Evolutionary conservation across 2,329 filamentous ascomycete genomes (phyloP).

Genomic region (Ophiostoma ulmi): DNA sequence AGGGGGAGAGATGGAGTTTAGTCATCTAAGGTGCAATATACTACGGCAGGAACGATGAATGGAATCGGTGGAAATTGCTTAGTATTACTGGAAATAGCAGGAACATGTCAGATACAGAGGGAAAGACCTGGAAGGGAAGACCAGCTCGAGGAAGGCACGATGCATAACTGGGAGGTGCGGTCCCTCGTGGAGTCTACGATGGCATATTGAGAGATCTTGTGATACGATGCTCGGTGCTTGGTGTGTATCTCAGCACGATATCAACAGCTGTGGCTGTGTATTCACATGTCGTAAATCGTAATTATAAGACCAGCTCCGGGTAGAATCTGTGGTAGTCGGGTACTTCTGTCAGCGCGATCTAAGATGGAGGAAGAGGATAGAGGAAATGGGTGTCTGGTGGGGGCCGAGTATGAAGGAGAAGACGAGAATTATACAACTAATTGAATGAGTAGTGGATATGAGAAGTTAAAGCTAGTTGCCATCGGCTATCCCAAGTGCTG

Average conservation of each 20-base stretch:
- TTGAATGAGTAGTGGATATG: background rate
- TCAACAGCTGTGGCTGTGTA: too few species aligned
- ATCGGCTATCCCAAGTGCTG: background rate
- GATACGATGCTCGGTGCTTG: background rate
- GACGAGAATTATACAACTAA: background rate
- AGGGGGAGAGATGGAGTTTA: background rate
- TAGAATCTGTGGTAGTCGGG: background rate
- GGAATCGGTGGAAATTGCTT: background rate
- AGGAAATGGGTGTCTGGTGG: background rate
- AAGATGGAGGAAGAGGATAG: background rate
- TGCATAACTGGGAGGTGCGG: background rate
- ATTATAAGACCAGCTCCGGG: background rate
- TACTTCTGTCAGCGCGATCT: background rate
- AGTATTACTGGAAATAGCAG: background rate
- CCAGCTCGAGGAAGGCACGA: background rate
- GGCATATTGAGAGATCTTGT: background rate
- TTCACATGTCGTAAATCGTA: background rate
- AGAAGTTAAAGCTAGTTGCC: background rate
- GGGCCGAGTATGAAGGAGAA: background rate
- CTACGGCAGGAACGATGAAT: background rate
- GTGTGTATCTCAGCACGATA: too few species aligned
- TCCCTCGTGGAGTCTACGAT: conserved; percentile 5
- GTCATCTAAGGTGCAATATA: background rate
- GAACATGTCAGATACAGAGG: background rate
- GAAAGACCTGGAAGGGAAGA: background rate